phyloP scores from a whole-genome alignment of 2,329 filamentous ascomycete genomes.

The Microsporum canis region DNA sequence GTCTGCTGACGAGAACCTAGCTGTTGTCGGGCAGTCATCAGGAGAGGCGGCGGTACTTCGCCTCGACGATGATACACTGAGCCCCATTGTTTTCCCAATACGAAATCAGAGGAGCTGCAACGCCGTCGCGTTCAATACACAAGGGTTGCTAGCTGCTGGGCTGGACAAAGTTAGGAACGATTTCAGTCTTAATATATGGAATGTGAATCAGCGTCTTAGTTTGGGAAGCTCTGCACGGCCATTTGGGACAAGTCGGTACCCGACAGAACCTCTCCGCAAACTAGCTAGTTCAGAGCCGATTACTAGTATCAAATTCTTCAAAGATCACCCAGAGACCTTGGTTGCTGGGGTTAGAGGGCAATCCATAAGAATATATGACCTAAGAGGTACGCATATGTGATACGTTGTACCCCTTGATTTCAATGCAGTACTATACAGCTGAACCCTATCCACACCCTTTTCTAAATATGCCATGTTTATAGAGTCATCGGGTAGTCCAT shows the following conservation, averaged over 20 bases:
- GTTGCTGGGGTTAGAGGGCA: constrained; percentile 50
- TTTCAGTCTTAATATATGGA: constrained; percentile 54
- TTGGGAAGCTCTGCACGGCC: constrained; percentile 24
- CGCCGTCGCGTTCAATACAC: constrained; percentile 49
- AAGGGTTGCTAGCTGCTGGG: constrained; percentile 49
- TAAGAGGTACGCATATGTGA: constrained; percentile 40
- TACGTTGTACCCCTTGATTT: constrained; percentile 8
- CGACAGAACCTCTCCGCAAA: constrained; percentile 44
- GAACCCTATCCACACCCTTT: background rate
- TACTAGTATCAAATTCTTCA: constrained; percentile 54
- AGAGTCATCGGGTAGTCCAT: constrained; percentile 31
- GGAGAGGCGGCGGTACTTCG: constrained; percentile 50
- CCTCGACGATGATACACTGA: constrained; percentile 41
- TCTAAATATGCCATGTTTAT: background rate
- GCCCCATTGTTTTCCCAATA: constrained; percentile 44
- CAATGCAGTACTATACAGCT: background rate
- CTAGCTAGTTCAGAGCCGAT: constrained; percentile 52
- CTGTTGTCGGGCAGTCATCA: constrained; percentile 50
- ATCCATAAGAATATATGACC: constrained; percentile 51
- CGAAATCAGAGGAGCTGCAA: constrained; percentile 54
- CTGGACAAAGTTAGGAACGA: constrained; percentile 54
- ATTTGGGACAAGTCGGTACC: constrained; percentile 20
- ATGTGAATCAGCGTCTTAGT: constrained; percentile 41
- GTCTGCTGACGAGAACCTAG: constrained; percentile 44
- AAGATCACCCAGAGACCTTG: constrained; percentile 48